phyloP scores from a whole-genome alignment of 805 yeast genomes.

The Starmera quercuum region DNA sequence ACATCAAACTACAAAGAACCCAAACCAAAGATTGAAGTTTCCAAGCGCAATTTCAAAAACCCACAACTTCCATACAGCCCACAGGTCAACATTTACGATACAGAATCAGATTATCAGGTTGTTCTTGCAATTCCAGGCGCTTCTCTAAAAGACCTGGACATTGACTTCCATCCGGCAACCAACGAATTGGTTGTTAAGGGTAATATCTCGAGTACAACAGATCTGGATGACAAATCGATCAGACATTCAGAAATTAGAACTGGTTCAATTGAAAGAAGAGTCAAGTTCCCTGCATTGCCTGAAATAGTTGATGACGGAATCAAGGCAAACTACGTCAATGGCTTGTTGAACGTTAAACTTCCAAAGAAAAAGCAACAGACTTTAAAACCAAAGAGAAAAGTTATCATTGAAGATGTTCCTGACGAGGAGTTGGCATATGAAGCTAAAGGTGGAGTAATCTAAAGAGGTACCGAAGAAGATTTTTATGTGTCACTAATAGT shows the following conservation, averaged over 20 bases:
- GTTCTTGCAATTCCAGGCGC: slow-evolving; percentile 56
- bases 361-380: slow-evolving; percentile 35
- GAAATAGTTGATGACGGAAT: slow-evolving; percentile 45
- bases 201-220: slow-evolving; percentile 29
- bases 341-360: slow-evolving; percentile 42
- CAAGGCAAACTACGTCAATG: slow-evolving; percentile 45
- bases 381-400: slow-evolving; percentile 35
- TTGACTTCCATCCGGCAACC: slow-evolving; percentile 53
- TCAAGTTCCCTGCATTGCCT: slow-evolving; percentile 48
- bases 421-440: slow-evolving; percentile 39
- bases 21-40: slow-evolving; percentile 20
- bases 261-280: slow-evolving; percentile 50
- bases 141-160: slow-evolving; percentile 39
- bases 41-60: slow-evolving; percentile 17
- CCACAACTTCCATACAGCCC: slow-evolving; percentile 46
- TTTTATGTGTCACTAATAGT: no score
- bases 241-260: slow-evolving; percentile 47
- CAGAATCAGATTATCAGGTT: slow-evolving; percentile 35
- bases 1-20: slow-evolving; percentile 14
- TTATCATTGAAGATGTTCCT: slow-evolving; percentile 39
- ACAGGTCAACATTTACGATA: slow-evolving; percentile 49
- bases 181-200: slow-evolving; percentile 49
- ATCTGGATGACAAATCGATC: slow-evolving; percentile 29
- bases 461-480: no score
- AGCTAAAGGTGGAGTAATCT: slow-evolving; percentile 17